Percentiles rank a stretch among this genome's conserved stretches.
Conservation (phyloP, 768 basidiomycete species). For the Chalciporus chontae region DNA sequence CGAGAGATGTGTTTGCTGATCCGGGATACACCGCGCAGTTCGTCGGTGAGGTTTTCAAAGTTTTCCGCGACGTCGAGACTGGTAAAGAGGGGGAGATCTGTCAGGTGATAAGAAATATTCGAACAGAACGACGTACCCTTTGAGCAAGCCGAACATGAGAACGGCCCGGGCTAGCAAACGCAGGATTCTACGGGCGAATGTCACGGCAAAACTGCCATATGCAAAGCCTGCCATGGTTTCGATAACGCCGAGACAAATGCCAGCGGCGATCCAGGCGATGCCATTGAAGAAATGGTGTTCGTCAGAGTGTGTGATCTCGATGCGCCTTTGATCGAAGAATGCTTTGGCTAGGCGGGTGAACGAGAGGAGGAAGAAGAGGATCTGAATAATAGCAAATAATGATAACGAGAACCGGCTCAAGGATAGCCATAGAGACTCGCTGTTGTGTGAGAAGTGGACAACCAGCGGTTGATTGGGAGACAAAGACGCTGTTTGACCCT, state of each 20-base stretch:
- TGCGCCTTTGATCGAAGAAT: constrained; percentile 47
- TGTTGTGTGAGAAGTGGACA: constrained; percentile 40
- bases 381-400: constrained; percentile 55
- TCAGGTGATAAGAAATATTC: neutral
- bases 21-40: constrained; percentile 29
- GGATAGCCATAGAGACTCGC: constrained; percentile 47
- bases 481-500: constrained; percentile 7
- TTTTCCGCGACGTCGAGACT: constrained; percentile 56
- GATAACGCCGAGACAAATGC: constrained; percentile 57
- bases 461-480: constrained; percentile 17
- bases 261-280: constrained; percentile 61
- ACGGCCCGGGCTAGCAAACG: constrained; percentile 50
- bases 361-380: constrained; percentile 52
- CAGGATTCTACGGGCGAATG: constrained; percentile 55
- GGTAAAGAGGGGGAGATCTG: constrained; percentile 1
- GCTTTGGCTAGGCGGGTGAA: constrained; percentile 55
- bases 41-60: constrained; percentile 43
- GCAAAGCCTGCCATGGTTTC: constrained; percentile 67
- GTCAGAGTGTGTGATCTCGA: constrained; percentile 44
- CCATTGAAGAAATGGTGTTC: constrained; percentile 54
- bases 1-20: constrained; percentile 34
- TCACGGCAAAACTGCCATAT: constrained; percentile 46
- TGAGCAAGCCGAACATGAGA: constrained; percentile 59
- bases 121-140: constrained; percentile 51
- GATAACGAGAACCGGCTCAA: constrained; percentile 60